phyloP scores from a whole-genome alignment of 2,329 filamentous ascomycete species.

The Lecanicillium sp. region DNA sequence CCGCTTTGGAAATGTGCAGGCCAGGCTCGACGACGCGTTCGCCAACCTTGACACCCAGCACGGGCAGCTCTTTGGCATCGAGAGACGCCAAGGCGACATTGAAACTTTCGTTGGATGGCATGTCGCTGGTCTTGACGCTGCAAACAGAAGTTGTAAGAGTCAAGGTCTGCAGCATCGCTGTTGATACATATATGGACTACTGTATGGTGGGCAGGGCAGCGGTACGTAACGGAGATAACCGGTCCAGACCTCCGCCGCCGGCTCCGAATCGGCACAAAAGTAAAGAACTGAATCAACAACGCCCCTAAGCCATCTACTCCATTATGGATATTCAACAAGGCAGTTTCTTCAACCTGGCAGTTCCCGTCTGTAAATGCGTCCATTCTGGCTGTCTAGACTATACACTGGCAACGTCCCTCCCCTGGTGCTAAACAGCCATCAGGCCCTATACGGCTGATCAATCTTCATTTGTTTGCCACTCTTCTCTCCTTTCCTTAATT shows the following conservation, averaged over 20 bases:
- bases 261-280: too few species aligned
- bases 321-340: too few species aligned
- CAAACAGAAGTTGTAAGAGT: too few species aligned
- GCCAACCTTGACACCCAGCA: constrained; percentile 11
- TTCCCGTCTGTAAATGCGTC: constrained; percentile 6
- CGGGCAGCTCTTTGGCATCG: constrained; percentile 10
- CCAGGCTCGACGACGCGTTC: constrained; percentile 10
- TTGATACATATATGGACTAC: too few species aligned
- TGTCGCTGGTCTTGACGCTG: not conserved
- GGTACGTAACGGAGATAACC: too few species aligned
- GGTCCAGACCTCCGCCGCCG: too few species aligned
- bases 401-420: constrained; percentile 5
- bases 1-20: constrained; percentile 11
- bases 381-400: constrained; percentile 10
- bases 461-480: constrained; percentile 8
- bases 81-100: constrained; percentile 5
- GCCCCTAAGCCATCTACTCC: too few species aligned
- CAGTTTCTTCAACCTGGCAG: too few species aligned
- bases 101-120: constrained; percentile 4
- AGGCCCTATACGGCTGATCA: constrained; percentile 9
- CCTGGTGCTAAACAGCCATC: constrained; percentile 8
- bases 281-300: too few species aligned
- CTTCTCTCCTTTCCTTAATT: constrained; percentile 1
- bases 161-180: too few species aligned
- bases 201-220: too few species aligned